Conservation (phyloP, 495 filamentous ascomycete genomes). For the Xylaria venustula region DNA sequence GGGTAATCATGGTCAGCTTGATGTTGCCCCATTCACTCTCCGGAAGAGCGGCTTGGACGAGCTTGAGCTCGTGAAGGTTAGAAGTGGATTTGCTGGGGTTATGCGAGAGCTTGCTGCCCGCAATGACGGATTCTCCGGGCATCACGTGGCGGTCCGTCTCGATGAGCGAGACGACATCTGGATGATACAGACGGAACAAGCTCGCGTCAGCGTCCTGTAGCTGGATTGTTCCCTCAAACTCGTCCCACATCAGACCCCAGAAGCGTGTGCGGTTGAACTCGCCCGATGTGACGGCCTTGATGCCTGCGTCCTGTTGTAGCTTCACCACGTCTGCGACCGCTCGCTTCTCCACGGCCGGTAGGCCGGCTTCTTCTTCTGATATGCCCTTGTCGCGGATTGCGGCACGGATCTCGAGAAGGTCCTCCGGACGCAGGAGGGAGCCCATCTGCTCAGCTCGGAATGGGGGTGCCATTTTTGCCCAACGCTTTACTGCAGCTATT, state of each 20-base stretch:
- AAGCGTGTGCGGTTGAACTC: slow-evolving; percentile 69
- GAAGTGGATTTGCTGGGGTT: slow-evolving; percentile 59
- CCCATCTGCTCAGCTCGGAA: slow-evolving; percentile 85
- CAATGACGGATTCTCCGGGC: slow-evolving; percentile 72
- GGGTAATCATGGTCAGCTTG: slow-evolving; percentile 72
- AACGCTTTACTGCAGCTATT: not conserved
- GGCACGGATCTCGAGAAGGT: slow-evolving; percentile 62
- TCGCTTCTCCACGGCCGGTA: slow-evolving; percentile 59
- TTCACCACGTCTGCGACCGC: slow-evolving; percentile 66
- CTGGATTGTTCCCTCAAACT: slow-evolving; percentile 60
- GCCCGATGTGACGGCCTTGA: slow-evolving; percentile 64
- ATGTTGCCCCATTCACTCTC: slow-evolving; percentile 59
- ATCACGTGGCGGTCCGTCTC: slow-evolving; percentile 59
- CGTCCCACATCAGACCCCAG: slow-evolving; percentile 72
- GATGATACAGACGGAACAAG: slow-evolving; percentile 75
- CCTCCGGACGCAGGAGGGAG: slow-evolving; percentile 71
- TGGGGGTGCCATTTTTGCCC: slow-evolving; percentile 51
- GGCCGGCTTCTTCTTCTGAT: slow-evolving; percentile 46
- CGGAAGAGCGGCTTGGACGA: slow-evolving; percentile 61
- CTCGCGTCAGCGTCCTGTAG: slow-evolving; percentile 64
- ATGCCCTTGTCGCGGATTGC: slow-evolving; percentile 57
- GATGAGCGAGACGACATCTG: slow-evolving; percentile 73
- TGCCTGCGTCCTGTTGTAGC: slow-evolving; percentile 64
- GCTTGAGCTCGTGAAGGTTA: slow-evolving; percentile 68
- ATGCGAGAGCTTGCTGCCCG: slow-evolving; percentile 70